These are phyloP conservation scores for Penicillium olsonii DNA, from an alignment of 2,329 filamentous ascomycete species.

Conservation along the genomic window DNA sequence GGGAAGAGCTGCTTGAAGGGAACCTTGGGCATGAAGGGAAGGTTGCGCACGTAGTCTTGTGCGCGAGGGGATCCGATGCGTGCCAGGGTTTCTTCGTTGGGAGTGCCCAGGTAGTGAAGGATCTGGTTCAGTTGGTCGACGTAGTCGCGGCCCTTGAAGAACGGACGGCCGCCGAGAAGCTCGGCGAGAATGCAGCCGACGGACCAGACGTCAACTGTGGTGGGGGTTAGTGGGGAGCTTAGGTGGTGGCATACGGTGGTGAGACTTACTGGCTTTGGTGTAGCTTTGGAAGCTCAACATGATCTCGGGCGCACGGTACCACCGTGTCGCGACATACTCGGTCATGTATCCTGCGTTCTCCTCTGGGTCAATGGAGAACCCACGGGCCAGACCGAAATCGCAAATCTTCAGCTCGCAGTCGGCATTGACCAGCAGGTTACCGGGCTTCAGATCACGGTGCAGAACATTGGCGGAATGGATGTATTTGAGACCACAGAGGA, in stretches of 20 bases:
- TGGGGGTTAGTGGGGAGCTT: not conserved
- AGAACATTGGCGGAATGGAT: constrained; percentile 98
- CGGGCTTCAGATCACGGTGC: constrained; percentile 94
- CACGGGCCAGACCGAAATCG: constrained; percentile 94
- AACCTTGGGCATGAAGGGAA: constrained; percentile 92
- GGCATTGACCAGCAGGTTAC: constrained; percentile 95
- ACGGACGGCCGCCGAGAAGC: constrained; percentile 90
- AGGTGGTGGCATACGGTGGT: constrained; percentile 7
- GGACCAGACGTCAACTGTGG: constrained; percentile 93
- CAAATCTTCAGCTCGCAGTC: constrained; percentile 99
- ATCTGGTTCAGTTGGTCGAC: constrained; percentile 99
- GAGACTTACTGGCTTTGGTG: constrained; percentile 99
- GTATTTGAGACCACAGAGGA: constrained; percentile 97
- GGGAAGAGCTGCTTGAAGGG: constrained; percentile 86
- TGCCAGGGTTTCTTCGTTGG: constrained; percentile 88
- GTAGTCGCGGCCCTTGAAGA: constrained; percentile 99
- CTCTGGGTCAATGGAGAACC: constrained; percentile 95
- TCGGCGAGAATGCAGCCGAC: constrained; percentile 97
- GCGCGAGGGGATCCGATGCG: constrained; percentile 94
- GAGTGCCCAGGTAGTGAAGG: constrained; percentile 93
- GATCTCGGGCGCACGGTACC: constrained; percentile 98
- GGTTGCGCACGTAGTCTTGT: constrained; percentile 96
- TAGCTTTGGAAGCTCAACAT: constrained; percentile 99
- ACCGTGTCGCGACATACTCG: constrained; percentile 96
- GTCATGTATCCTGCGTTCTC: constrained; percentile 99